Evolutionary conservation across 768 basidiomycete species (phyloP), one percentile per base, ranked within the genome.

Genomic region (Pisolithus albus): DNA sequence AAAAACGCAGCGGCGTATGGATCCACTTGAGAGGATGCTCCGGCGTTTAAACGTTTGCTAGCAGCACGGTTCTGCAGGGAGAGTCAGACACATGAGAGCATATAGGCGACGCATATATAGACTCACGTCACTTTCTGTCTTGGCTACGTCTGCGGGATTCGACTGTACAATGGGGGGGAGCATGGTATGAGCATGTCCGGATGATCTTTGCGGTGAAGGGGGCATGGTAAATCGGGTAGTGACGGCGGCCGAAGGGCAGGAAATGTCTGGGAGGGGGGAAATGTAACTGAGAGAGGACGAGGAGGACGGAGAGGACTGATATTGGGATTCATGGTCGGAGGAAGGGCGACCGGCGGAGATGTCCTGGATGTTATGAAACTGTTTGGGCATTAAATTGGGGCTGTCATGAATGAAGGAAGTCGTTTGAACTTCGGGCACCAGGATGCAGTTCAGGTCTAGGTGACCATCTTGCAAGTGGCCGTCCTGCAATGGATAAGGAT

Each of bases 1-100:
- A 76, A 65, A 57, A 77, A 77, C 16, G 64, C 64, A n/a, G 74
- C 70, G 0, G 76, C 75, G 52, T 57, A 71, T 19, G 75, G 75
- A 56, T 76, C 75, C 16, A 72, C 61, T 43, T 70, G 68, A 13
- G 66, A 61, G 19, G 58, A 45, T 7, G 61, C 46, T 3, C 54
- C 52, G 36, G 56, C 23, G 43, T 51, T 54, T 16, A 60, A 13
- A 39, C 68, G 68, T 39, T 64, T 70, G 3, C 51, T 56, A 21
- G 58, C 24, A 45, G 64, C 50, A 26, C 66, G 68, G 50, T 52
- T 66, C 66, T 68, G 54, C 21, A 42, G 19, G 21, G 15, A 50
- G 10, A 23, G 52, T 68, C 2, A 68, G 54, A 30, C 30, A 16
- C 4, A 3, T 26, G 11, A 30, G 50, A 32, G 45, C 21, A 46